Percentiles rank a stretch among this genome's conserved stretches.
These are phyloP conservation scores for Geotrichum aggregatum DNA, from an alignment of 1,139 yeast species.

Conservation along the genomic window DNA sequence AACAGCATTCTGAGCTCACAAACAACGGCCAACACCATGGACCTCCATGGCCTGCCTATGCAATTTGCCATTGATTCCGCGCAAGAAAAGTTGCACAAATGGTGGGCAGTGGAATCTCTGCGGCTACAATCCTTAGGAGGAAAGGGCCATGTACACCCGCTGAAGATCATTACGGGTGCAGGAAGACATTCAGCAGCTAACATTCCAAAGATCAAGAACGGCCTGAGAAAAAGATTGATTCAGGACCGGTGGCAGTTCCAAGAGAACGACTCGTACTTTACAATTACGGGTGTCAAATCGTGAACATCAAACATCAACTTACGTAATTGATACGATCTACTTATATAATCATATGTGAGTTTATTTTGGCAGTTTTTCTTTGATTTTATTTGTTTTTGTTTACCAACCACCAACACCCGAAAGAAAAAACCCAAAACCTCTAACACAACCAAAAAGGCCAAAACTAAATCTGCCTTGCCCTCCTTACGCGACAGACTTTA, in stretches of 20 bases:
- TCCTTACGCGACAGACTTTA: no score
- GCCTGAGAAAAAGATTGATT: conserved; percentile 28
- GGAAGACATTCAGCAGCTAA: conserved; percentile 35
- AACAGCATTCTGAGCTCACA: conserved; percentile 23
- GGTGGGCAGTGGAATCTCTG: conserved; percentile 24
- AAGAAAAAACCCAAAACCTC: background rate
- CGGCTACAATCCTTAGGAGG: background rate
- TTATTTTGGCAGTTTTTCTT: no score
- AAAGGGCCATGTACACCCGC: conserved; percentile 14
- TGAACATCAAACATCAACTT: no score
- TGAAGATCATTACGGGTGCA: conserved; percentile 35
- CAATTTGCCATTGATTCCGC: conserved; percentile 29
- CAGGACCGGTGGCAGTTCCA: conserved; percentile 25
- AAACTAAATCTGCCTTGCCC: background rate
- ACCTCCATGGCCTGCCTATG: conserved; percentile 34
- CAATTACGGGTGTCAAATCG: conserved; percentile 18
- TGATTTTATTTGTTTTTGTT: no score
- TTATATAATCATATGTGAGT: no score
- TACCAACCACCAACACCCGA: no score
- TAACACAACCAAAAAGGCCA: background rate
- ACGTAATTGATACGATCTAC: no score
- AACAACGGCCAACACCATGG: conserved; percentile 26
- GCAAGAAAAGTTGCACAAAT: conserved; percentile 25
- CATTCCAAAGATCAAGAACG: conserved; percentile 34
- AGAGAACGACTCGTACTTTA: conserved; percentile 28